Evolutionary conservation across 306 rosid species (phyloP).

Genomic region (Bauhinia variegata): DNA sequence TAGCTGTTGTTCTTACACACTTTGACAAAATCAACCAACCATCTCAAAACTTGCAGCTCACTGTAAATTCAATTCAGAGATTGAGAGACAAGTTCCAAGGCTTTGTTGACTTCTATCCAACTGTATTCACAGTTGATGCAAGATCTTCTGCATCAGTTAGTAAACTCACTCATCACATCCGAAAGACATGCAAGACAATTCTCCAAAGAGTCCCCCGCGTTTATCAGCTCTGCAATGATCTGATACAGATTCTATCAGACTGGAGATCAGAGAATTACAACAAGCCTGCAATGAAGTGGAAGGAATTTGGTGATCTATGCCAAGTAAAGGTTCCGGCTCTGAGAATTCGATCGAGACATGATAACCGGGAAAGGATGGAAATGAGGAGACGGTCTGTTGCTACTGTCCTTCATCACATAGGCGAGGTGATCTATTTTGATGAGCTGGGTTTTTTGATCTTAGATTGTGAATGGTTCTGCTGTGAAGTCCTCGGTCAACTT

Average conservation of each 20-base stretch:
- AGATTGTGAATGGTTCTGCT: constrained; percentile 92
- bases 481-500: constrained; percentile 86
- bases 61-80: constrained; percentile 68
- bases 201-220: constrained; percentile 89
- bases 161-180: constrained; percentile 79
- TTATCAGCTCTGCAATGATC: constrained; percentile 90
- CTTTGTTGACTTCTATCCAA: constrained; percentile 81
- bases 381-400: constrained; percentile 69
- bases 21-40: constrained; percentile 76
- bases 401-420: constrained; percentile 85
- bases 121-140: constrained; percentile 89
- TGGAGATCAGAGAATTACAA: constrained; percentile 93
- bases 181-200: constrained; percentile 73
- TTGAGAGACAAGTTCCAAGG: constrained; percentile 91
- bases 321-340: constrained; percentile 70
- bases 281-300: constrained; percentile 96
- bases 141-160: constrained; percentile 84
- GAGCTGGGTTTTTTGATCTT: constrained; percentile 79
- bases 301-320: constrained; percentile 81
- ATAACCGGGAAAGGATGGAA: constrained; percentile 68
- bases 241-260: constrained; percentile 70
- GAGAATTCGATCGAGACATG: constrained; percentile 79
- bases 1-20: constrained; percentile 84
- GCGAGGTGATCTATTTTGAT: constrained; percentile 85
- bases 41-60: constrained; percentile 65